phyloP scores from a whole-genome alignment of 202 grass and related monocot genomes.

The Alloteropsis angusta region DNA sequence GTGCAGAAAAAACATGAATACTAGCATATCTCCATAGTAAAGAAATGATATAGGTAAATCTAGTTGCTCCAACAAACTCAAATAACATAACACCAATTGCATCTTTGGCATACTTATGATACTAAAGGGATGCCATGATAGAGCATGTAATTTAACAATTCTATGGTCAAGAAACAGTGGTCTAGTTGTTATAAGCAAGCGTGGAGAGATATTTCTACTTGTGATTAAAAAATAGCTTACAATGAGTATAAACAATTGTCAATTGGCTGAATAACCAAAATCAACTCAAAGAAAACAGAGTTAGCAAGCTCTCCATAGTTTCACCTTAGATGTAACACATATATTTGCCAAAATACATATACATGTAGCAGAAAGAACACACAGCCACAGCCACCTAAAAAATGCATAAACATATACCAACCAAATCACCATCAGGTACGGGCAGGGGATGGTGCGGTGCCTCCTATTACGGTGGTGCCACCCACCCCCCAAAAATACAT shows the following conservation, averaged over 20 bases:
- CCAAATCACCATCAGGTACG: too few relatives aligned
- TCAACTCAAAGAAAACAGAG: not conserved
- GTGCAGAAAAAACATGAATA: not conserved
- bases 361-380: not conserved
- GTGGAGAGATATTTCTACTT: not conserved
- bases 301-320: not conserved
- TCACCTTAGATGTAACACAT: not conserved
- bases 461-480: too few relatives aligned
- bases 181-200: not conserved
- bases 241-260: not conserved
- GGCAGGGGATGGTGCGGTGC: too few relatives aligned
- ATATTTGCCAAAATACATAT: not conserved
- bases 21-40: not conserved
- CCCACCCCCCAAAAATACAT: not conserved
- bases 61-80: not conserved
- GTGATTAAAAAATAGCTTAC: not conserved
- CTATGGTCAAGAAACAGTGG: not conserved
- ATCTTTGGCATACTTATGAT: not conserved
- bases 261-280: not conserved
- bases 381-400: too few relatives aligned
- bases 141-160: not conserved
- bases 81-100: not conserved
- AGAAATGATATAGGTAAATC: not conserved
- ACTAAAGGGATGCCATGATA: conserved; percentile 1
- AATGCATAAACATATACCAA: not conserved